Percentiles rank a stretch among this genome's conserved stretches.
phyloP scores from a whole-genome alignment of 177 flowering plant species.

The Vitis hybrid region DNA sequence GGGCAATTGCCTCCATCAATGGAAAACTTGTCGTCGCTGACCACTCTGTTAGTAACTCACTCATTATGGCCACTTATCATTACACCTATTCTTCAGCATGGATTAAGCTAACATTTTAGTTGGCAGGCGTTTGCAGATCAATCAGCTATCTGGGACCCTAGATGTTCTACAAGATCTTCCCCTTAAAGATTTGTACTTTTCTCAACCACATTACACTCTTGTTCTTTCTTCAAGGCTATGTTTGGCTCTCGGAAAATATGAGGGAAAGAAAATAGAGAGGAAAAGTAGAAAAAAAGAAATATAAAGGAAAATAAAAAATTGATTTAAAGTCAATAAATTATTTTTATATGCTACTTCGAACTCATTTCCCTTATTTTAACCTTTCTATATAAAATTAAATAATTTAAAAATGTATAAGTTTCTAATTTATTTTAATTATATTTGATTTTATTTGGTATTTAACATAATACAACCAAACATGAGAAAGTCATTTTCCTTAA shows the following conservation, averaged over 20 bases:
- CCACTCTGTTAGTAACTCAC: constrained; percentile 60
- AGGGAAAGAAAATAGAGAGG: no score
- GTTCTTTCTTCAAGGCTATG: neutral
- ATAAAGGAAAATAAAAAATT: no score
- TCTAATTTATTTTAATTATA: no score
- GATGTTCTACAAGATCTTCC: constrained; percentile 85
- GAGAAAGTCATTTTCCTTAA: no score
- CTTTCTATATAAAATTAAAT: no score
- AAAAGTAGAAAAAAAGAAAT: no score
- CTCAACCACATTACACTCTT: constrained; percentile 17
- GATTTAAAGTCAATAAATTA: no score
- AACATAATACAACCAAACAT: no score
- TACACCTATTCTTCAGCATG: neutral
- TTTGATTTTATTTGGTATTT: no score
- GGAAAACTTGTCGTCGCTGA: constrained; percentile 44
- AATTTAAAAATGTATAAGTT: no score
- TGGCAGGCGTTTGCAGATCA: constrained; percentile 83
- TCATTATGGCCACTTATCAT: neutral
- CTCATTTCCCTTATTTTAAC: neutral
- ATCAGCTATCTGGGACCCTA: constrained; percentile 81
- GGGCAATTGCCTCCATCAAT: constrained; percentile 72
- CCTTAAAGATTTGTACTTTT: constrained; percentile 64
- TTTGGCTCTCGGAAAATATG: neutral
- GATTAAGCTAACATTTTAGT: constrained; percentile 16
- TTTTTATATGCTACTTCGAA: no score